A percentile compares a stretch with the other conserved stretches of the same genome.
Evolutionary conservation across 257 asterid genomes (phyloP).

Genomic region (Nicotiana otophora): DNA sequence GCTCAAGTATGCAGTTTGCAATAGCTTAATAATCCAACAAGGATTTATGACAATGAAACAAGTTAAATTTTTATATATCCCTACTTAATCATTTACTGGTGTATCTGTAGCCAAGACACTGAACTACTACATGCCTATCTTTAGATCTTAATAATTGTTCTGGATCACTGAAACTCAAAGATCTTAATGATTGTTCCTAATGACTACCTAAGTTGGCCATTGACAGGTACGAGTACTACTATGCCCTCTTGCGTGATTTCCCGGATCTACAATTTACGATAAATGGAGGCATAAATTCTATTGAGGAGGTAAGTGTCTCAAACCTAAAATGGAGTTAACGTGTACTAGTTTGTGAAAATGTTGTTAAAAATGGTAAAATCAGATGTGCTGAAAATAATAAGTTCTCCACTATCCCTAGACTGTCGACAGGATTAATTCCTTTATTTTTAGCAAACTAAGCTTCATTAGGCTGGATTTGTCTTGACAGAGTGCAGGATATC

Average conservation of each 20-base stretch:
- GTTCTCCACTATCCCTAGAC: not conserved
- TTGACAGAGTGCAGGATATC: conserved; percentile 2
- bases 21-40: not conserved
- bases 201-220: conserved; percentile 1
- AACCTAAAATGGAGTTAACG: not conserved
- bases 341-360: conserved; percentile 2
- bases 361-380: not conserved
- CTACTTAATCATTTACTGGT: not conserved
- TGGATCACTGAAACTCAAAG: not conserved
- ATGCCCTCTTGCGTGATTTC: conserved; percentile 94
- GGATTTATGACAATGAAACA: not conserved
- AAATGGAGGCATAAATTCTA: conserved; percentile 87
- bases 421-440: not conserved
- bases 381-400: not conserved
- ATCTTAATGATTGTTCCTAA: not conserved
- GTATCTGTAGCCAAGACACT: conserved; percentile 9
- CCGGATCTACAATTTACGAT: conserved; percentile 86
- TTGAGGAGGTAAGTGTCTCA: conserved; percentile 59
- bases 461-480: not conserved
- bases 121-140: conserved; percentile 5
- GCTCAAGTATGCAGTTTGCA: conserved; percentile 47
- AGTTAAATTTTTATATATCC: not conserved
- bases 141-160: not conserved
- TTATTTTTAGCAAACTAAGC: not conserved
- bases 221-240: conserved; percentile 82